Evolutionary conservation across 129 eudicot species (phyloP).

Genomic region (Flaveria linearis): DNA sequence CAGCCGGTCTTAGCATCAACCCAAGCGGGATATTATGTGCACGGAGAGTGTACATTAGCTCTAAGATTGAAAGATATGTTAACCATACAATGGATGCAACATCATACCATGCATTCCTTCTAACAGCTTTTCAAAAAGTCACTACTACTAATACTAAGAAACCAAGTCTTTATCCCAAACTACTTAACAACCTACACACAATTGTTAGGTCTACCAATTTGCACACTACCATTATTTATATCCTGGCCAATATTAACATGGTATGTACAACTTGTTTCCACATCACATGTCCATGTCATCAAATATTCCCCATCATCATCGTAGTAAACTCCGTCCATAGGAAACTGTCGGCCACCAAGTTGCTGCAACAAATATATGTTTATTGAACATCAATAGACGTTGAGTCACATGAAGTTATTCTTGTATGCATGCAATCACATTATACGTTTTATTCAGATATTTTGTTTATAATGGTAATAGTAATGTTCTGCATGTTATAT

Average conservation of each 20-base stretch:
- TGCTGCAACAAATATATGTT: constrained; percentile 42
- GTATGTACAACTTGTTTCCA: constrained; percentile 26
- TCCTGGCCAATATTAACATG: constrained; percentile 46
- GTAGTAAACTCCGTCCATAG: constrained; percentile 37
- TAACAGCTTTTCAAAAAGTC: constrained; percentile 9
- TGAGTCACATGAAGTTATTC: background rate
- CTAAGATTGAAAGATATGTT: too few species aligned
- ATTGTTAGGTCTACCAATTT: constrained; percentile 27
- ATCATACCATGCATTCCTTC: constrained; percentile 32
- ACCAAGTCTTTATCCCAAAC: constrained; percentile 3
- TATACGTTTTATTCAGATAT: background rate
- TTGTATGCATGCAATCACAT: background rate
- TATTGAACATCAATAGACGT: background rate
- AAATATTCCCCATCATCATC: constrained; percentile 79
- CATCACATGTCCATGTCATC: constrained; percentile 85
- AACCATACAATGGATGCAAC: constrained; percentile 23
- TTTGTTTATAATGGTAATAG: background rate
- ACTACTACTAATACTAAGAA: constrained; percentile 13
- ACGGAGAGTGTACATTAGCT: too few species aligned
- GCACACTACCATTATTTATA: constrained; percentile 33
- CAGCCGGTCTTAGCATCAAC: too few species aligned
- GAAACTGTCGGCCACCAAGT: constrained; percentile 67
- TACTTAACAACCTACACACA: constrained; percentile 22
- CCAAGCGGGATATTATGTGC: too few species aligned
- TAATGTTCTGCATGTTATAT: too few species aligned